Evolutionary conservation across 2,329 filamentous ascomycete genomes (phyloP), one percentile per base, ranked within the genome.

Genomic region (Colletotrichum paranaense): DNA sequence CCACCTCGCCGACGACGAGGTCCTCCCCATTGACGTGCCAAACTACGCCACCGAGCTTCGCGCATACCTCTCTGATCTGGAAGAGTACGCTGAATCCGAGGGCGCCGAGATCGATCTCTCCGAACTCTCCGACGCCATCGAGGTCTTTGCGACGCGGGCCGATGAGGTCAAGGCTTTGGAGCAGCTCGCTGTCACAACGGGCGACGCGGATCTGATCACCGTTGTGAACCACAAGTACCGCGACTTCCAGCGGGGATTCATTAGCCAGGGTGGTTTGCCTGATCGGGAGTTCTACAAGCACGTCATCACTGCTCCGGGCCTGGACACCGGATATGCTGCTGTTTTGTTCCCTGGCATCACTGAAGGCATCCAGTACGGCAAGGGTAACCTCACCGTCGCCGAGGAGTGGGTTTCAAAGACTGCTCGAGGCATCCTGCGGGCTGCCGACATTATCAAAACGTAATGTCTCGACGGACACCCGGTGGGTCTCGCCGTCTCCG

Each of bases 341-440:
- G 82, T 82, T 0, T 81, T 83, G 0, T 85, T 84, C 68, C 84
- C 90, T 14, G 92, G 91, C 26, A 90, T 93, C 77, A 92, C 91
- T 80, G 92, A 92, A 5, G 93, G 92, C 67, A 88, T 91, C 1
- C 88, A 91, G 75, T 88, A 89, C 65, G 89, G 78, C 1, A 69
- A 89, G 67, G 89, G 78, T 1, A 74, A 81, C 11, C 73, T 81
- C 14, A 76, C 77, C 0, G 63, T 78, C 9, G 82, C 82, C 0
- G 70, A 80, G 14, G 81, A 82, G 56, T 83, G 82, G 82, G 80
- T 83, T 1, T 75, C 75, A 6, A 82, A 79, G 76, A 82, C 81
- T 22, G 81, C 82, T 2, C 76, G 78, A 0, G 82, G 79, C 0
- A 83, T 83, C 38, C 68, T 81, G 1, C 74, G 78, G 22, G 81